Percentiles rank a stretch among this genome's conserved stretches.
phyloP scores from a whole-genome alignment of 148 eudicot species.

The Silene uniflora region DNA sequence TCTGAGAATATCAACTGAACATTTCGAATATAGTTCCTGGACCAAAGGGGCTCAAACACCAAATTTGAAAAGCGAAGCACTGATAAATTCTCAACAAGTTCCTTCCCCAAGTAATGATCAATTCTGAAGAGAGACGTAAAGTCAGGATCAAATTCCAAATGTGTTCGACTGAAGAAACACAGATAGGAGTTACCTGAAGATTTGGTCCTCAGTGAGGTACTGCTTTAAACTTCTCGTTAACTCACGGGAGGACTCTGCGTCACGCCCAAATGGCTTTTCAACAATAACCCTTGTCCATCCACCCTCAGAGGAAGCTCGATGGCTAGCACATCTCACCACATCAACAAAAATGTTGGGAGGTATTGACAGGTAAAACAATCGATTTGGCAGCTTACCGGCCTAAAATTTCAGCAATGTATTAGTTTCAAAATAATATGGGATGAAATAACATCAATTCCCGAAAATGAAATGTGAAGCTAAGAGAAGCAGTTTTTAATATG shows the following conservation, averaged over 20 bases:
- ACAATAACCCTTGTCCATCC: slow-evolving; percentile 94
- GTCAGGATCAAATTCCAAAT: not conserved
- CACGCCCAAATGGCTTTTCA: slow-evolving; percentile 94
- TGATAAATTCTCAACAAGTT: slow-evolving; percentile 78
- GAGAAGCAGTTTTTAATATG: not conserved
- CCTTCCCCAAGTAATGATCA: slow-evolving; percentile 89
- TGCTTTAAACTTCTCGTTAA: slow-evolving; percentile 54
- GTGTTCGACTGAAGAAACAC: slow-evolving; percentile 1
- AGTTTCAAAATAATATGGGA: not conserved
- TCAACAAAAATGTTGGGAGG: slow-evolving; percentile 82
- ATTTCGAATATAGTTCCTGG: slow-evolving; percentile 69
- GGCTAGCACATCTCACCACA: slow-evolving; percentile 63
- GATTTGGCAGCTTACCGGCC: slow-evolving; percentile 59
- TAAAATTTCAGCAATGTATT: slow-evolving; percentile 19
- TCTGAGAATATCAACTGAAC: slow-evolving; percentile 83
- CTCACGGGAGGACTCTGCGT: slow-evolving; percentile 56
- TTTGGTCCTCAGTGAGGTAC: slow-evolving; percentile 75
- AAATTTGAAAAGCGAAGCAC: slow-evolving; percentile 93
- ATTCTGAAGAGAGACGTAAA: slow-evolving; percentile 46
- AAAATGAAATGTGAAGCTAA: not conserved
- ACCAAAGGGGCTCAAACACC: slow-evolving; percentile 85
- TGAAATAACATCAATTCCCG: no score
- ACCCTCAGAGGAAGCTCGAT: slow-evolving; percentile 50
- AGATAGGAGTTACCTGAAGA: slow-evolving; percentile 53
- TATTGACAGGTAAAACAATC: slow-evolving; percentile 80